Evolutionary conservation across 768 basidiomycete genomes (phyloP).

Genomic region (Pleurotus pulmonarius): DNA sequence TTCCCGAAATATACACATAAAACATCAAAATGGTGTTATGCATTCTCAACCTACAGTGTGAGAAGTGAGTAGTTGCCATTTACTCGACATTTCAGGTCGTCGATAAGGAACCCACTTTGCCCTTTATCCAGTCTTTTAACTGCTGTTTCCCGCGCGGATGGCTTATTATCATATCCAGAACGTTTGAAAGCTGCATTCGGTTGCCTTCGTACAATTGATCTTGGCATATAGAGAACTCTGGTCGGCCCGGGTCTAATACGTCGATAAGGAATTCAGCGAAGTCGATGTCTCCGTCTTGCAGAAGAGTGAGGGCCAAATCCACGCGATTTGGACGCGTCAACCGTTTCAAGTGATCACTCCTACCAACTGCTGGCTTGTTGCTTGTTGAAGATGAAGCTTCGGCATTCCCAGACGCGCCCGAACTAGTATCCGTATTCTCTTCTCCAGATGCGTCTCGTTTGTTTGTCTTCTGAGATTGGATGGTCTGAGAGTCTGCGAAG

Average conservation of each 20-base stretch:
- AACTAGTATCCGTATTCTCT: not conserved
- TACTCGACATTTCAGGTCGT: not conserved
- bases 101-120: not conserved
- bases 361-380: not conserved
- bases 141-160: not conserved
- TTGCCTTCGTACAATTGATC: not conserved
- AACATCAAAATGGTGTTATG: too few relatives aligned
- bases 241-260: not conserved
- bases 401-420: not conserved
- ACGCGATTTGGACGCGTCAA: constrained; percentile 1
- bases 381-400: not conserved
- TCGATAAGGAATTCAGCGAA: not conserved
- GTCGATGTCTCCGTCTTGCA: constrained; percentile 5
- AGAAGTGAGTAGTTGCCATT: not conserved
- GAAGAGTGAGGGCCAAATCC: constrained; percentile 3
- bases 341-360: not conserved
- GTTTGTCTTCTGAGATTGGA: too few relatives aligned
- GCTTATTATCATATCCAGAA: not conserved
- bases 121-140: not conserved
- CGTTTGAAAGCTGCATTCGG: not conserved
- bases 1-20: too few relatives aligned
- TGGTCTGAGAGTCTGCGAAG: too few relatives aligned
- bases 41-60: too few relatives aligned
- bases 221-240: constrained; percentile 1
- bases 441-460: not conserved